Evolutionary conservation across 768 basidiomycete genomes (phyloP).

Genomic region (Antrodiella citrinella): DNA sequence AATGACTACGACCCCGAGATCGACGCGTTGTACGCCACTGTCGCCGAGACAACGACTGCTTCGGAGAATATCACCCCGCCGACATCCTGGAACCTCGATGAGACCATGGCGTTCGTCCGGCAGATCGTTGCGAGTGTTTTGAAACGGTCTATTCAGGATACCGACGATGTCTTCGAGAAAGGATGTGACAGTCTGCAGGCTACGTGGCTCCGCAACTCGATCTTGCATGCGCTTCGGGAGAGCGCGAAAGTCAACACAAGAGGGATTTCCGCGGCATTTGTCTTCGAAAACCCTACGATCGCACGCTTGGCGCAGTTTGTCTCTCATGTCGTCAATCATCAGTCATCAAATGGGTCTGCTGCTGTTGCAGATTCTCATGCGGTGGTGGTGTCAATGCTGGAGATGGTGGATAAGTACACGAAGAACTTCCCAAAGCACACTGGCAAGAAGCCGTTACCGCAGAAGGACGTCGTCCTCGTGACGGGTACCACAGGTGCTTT

Average conservation of each 20-base stretch:
- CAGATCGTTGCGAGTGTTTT: slow-evolving; percentile 11
- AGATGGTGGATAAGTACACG: slow-evolving; percentile 5
- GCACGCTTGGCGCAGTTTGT: not conserved
- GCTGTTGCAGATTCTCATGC: not conserved
- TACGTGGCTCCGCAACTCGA: slow-evolving; percentile 25
- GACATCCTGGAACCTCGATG: slow-evolving; percentile 6
- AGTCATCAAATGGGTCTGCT: not conserved
- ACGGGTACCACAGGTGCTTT: slow-evolving; percentile 18
- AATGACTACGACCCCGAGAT: slow-evolving; percentile 31
- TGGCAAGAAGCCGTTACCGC: not conserved
- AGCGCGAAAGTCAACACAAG: slow-evolving; percentile 11
- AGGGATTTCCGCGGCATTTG: slow-evolving; percentile 11
- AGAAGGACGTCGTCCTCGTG: slow-evolving; percentile 10
- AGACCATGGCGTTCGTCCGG: slow-evolving; percentile 9
- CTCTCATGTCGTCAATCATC: not conserved
- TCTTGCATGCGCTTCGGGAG: slow-evolving; percentile 21
- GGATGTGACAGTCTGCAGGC: slow-evolving; percentile 24
- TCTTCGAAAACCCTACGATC: slow-evolving; percentile 1
- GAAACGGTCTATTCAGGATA: slow-evolving; percentile 5
- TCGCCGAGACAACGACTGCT: slow-evolving; percentile 22
- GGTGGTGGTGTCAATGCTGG: not conserved
- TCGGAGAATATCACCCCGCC: slow-evolving; percentile 13
- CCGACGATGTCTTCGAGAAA: slow-evolving; percentile 16
- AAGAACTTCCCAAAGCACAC: slow-evolving; percentile 1
- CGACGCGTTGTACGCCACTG: slow-evolving; percentile 23